phyloP scores from a whole-genome alignment of 1,139 yeast genomes.

The Suhomyces anneliseae region DNA sequence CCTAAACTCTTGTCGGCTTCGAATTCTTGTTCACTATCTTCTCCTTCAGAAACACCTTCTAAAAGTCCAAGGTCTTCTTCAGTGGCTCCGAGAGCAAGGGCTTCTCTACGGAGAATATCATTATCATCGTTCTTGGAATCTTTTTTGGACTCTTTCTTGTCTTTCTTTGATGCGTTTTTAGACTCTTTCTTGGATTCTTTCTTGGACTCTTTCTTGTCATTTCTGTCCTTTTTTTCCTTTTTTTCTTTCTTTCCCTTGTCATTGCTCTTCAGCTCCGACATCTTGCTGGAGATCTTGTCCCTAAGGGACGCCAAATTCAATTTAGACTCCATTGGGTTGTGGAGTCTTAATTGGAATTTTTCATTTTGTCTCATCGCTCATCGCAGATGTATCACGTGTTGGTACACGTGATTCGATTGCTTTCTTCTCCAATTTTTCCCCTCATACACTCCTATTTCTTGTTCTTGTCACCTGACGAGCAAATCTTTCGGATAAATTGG shows the following conservation, averaged over 20 bases:
- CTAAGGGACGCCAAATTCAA: slow-evolving; percentile 54
- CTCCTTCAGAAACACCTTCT: slow-evolving; percentile 52
- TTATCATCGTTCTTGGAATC: slow-evolving; percentile 8
- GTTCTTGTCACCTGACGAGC: background rate
- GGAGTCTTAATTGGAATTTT: slow-evolving; percentile 5
- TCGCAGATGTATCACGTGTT: background rate
- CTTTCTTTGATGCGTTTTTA: slow-evolving; percentile 11
- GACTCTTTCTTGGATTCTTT: slow-evolving; percentile 4
- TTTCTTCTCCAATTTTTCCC: background rate
- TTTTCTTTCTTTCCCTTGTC: slow-evolving; percentile 23
- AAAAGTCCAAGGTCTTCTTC: slow-evolving; percentile 62
- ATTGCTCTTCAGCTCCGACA: slow-evolving; percentile 24
- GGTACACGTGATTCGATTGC: slow-evolving; percentile 1
- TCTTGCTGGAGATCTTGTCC: slow-evolving; percentile 55
- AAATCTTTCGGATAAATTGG: slow-evolving; percentile 1
- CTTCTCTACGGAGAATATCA: slow-evolving; percentile 59
- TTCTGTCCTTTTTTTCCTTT: slow-evolving; percentile 18
- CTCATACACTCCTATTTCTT: too few relatives aligned
- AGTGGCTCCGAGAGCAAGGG: slow-evolving; percentile 65
- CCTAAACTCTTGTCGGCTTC: slow-evolving; percentile 42
- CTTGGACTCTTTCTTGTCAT: slow-evolving; percentile 7
- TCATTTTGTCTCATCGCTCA: slow-evolving; percentile 9
- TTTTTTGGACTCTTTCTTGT: slow-evolving; percentile 13
- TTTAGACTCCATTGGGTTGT: slow-evolving; percentile 31
- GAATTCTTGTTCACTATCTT: slow-evolving; percentile 65